These are phyloP conservation scores for Rostrohypoxylon terebratum DNA, from an alignment of 495 filamentous ascomycete species.

Conservation along the genomic window DNA sequence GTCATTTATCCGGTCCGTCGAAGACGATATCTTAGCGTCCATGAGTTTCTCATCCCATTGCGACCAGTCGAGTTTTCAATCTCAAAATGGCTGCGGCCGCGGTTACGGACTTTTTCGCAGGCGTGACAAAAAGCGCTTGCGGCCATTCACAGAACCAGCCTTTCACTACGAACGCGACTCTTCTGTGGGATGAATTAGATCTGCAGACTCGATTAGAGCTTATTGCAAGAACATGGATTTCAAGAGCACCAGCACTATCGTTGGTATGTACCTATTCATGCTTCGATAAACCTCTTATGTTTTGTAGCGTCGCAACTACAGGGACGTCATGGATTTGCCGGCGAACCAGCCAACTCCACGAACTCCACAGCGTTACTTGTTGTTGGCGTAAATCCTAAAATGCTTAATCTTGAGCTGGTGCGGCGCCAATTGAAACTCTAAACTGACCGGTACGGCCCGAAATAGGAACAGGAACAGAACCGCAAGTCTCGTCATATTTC, in stretches of 20 bases:
- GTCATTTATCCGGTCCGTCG: slow-evolving; percentile 23
- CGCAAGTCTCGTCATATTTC: slow-evolving; percentile 13
- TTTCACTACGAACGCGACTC: slow-evolving; percentile 45
- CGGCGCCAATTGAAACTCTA: slow-evolving; percentile 40
- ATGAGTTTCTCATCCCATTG: slow-evolving; percentile 56
- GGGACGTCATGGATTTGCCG: slow-evolving; percentile 15
- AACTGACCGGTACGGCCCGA: slow-evolving; percentile 45
- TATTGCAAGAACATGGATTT: slow-evolving; percentile 54
- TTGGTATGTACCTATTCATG: slow-evolving; percentile 44
- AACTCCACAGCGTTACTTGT: background rate
- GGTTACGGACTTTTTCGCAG: slow-evolving; percentile 50
- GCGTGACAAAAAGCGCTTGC: slow-evolving; percentile 49
- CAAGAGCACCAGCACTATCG: slow-evolving; percentile 36
- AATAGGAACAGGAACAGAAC: slow-evolving; percentile 49
- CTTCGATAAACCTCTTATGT: slow-evolving; percentile 19
- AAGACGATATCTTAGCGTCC: slow-evolving; percentile 50
- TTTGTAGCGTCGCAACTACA: slow-evolving; percentile 35
- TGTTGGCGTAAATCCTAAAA: background rate
- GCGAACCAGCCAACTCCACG: slow-evolving; percentile 2
- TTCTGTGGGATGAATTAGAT: slow-evolving; percentile 55
- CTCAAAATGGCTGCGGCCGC: slow-evolving; percentile 60
- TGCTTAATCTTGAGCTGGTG: slow-evolving; percentile 25
- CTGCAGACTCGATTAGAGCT: slow-evolving; percentile 51
- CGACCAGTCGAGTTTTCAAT: slow-evolving; percentile 54
- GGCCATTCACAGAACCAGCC: slow-evolving; percentile 41